phyloP scores from a whole-genome alignment of 2,329 filamentous ascomycete genomes.

The Lasiodiplodia theobromae region DNA sequence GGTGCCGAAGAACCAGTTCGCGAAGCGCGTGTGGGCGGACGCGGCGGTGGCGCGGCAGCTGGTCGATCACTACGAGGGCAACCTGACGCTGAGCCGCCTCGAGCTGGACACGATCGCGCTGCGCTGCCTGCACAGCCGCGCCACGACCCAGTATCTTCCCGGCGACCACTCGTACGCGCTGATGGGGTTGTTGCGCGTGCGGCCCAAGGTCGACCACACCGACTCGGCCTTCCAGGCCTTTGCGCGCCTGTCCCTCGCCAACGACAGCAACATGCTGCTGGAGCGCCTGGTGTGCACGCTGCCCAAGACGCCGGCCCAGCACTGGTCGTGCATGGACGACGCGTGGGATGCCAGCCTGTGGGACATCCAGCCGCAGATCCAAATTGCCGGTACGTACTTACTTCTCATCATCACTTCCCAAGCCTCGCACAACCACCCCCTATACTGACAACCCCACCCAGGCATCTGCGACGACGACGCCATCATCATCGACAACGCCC shows the following conservation, averaged over 20 bases:
- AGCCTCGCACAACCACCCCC: neutral
- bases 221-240: slow-evolving; percentile 58
- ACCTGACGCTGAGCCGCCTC: slow-evolving; percentile 49
- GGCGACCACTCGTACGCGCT: slow-evolving; percentile 56
- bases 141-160: slow-evolving; percentile 45
- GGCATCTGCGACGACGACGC: slow-evolving; percentile 49
- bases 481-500: slow-evolving; percentile 53
- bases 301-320: slow-evolving; percentile 42
- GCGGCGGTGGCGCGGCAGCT: slow-evolving; percentile 49
- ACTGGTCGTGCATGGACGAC: slow-evolving; percentile 53
- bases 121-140: slow-evolving; percentile 50
- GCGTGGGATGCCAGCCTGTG: slow-evolving; percentile 52
- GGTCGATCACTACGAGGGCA: slow-evolving; percentile 56
- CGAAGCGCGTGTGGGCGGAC: slow-evolving; percentile 51
- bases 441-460: neutral
- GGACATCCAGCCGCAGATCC: slow-evolving; percentile 53
- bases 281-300: slow-evolving; percentile 56
- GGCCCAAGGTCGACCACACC: slow-evolving; percentile 47
- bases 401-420: neutral
- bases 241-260: slow-evolving; percentile 55
- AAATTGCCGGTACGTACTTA: slow-evolving; percentile 47
- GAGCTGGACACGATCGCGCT: slow-evolving; percentile 53
- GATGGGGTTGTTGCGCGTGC: slow-evolving; percentile 54
- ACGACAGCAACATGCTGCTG: slow-evolving; percentile 54
- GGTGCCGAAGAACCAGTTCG: slow-evolving; percentile 52